phyloP scores from a whole-genome alignment of 1,284 basidiomycete genomes.

The Puccinia polysora region DNA sequence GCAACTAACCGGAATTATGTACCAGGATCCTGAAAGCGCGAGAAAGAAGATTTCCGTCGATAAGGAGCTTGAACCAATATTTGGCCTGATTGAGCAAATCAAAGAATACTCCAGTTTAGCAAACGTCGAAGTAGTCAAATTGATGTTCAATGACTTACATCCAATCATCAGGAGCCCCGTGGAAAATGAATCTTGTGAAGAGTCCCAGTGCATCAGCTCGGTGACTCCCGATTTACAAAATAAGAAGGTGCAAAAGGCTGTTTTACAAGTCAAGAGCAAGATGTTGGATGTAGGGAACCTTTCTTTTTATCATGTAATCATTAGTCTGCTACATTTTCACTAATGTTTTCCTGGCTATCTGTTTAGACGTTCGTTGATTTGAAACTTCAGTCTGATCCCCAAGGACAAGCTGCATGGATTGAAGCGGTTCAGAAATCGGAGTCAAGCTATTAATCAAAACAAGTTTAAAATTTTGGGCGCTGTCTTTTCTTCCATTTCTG shows the following conservation, averaged over 20 bases:
- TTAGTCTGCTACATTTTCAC: no score
- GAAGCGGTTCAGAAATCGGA: slow-evolving; percentile 13
- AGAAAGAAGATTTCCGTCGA: slow-evolving; percentile 2
- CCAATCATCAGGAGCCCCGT: slow-evolving; percentile 6
- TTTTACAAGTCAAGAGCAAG: slow-evolving; percentile 15
- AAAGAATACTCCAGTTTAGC: slow-evolving; percentile 15
- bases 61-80: background rate
- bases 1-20: slow-evolving; percentile 18
- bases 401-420: slow-evolving; percentile 31
- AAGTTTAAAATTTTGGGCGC: no score
- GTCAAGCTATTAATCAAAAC: background rate
- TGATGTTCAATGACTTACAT: slow-evolving; percentile 38
- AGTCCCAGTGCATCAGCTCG: background rate
- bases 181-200: background rate
- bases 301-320: no score
- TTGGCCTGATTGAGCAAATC: slow-evolving; percentile 8
- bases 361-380: slow-evolving; percentile 32
- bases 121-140: slow-evolving; percentile 30
- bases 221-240: background rate
- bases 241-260: slow-evolving; percentile 10
- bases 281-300: slow-evolving; percentile 23
- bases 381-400: slow-evolving; percentile 17
- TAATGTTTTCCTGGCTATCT: no score
- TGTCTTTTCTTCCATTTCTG: no score
- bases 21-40: background rate